Conservation (phyloP, 2,329 filamentous ascomycete species). For the Pseudocercospora eumusae region DNA sequence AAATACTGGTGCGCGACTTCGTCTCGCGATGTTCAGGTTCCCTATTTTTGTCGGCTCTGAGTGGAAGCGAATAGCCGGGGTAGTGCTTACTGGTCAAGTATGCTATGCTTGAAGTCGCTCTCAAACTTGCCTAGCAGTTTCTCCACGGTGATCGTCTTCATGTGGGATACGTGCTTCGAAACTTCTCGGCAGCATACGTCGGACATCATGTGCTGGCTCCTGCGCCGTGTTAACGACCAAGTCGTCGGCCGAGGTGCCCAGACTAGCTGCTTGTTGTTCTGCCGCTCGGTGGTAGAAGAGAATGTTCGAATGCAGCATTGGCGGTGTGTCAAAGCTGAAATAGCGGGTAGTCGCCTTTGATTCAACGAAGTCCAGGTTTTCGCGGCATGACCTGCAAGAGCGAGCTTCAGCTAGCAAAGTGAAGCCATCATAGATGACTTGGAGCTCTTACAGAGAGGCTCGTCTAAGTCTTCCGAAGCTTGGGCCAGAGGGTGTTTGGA, state of each 20-base stretch:
- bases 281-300: too few relatives aligned
- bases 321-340: too few relatives aligned
- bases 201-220: background rate
- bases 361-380: too few relatives aligned
- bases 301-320: too few relatives aligned
- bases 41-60: background rate
- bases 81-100: background rate
- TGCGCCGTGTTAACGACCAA: background rate
- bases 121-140: background rate
- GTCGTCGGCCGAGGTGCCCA: background rate
- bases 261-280: background rate
- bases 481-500: too few relatives aligned
- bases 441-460: too few relatives aligned
- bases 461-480: too few relatives aligned
- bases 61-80: background rate
- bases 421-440: too few relatives aligned
- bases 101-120: background rate
- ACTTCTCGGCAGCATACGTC: background rate
- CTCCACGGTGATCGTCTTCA: background rate
- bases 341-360: too few relatives aligned
- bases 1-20: background rate
- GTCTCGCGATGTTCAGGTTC: background rate
- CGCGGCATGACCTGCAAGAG: too few relatives aligned
- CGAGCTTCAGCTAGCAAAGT: too few relatives aligned
- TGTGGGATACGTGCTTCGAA: background rate